phyloP scores from a whole-genome alignment of 2,329 filamentous ascomycete genomes.

The Exophiala xenobiotica region DNA sequence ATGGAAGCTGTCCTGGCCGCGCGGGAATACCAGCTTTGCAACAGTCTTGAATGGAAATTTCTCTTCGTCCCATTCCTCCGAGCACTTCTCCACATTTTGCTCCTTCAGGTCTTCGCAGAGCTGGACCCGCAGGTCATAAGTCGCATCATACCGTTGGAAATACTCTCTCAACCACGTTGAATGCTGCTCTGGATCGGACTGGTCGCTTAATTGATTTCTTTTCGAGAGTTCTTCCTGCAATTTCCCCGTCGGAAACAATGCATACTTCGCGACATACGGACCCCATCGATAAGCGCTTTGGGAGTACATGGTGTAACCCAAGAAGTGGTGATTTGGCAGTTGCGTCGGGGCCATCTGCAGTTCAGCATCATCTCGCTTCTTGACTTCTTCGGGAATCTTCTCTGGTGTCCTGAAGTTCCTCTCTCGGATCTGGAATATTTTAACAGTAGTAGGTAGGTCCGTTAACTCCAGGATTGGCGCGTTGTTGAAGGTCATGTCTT shows the following conservation, averaged over 20 bases:
- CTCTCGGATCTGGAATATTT: slow-evolving; percentile 46
- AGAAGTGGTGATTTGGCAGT: no score
- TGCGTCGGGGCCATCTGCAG: slow-evolving; percentile 43
- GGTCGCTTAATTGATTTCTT: not conserved
- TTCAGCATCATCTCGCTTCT: slow-evolving; percentile 39
- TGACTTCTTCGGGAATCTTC: slow-evolving; percentile 45
- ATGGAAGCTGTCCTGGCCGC: slow-evolving; percentile 45
- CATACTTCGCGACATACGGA: slow-evolving; percentile 50
- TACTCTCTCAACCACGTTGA: not conserved
- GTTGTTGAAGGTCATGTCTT: slow-evolving; percentile 52
- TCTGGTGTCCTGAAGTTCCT: slow-evolving; percentile 39
- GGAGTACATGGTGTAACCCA: slow-evolving; percentile 42
- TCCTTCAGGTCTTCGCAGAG: slow-evolving; percentile 48
- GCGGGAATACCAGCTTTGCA: slow-evolving; percentile 41
- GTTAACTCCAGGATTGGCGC: slow-evolving; percentile 50
- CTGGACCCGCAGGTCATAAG: slow-evolving; percentile 49
- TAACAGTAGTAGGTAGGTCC: slow-evolving; percentile 45
- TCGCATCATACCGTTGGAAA: slow-evolving; percentile 33
- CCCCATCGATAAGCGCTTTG: slow-evolving; percentile 52
- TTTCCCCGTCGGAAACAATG: slow-evolving; percentile 44
- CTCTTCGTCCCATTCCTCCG: slow-evolving; percentile 45
- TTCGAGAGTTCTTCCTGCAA: slow-evolving; percentile 41
- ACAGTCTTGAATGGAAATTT: slow-evolving; percentile 47
- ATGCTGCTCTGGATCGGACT: not conserved
- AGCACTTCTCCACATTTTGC: slow-evolving; percentile 47